Base-by-base conservation (phyloP, 371 early-diverging fungal species). In the Circinella minor region DNA sequence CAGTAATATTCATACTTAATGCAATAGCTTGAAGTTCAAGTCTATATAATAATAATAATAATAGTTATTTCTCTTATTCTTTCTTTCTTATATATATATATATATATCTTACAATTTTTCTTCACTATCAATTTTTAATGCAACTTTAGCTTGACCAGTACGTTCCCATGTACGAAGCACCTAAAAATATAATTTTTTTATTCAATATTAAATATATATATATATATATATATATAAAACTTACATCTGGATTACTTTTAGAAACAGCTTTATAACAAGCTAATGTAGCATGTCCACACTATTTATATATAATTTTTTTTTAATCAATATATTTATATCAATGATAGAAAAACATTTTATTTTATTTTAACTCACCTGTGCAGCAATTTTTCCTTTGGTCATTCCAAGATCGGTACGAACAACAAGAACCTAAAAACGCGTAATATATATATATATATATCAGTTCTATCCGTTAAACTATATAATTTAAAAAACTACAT, bases 361-460 rank as follows among this genome's bases (percentile, higher is more conserved):
- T n/a, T n/a, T n/a, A n/a, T n/a, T n/a, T n/a, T n/a, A n/a, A n/a
- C 27, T 72, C 78, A 84, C 86, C 81, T 96, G 98, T 13, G 99
- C 98, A 1, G 98, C 98, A 18, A 94, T 90, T 73, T 98, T 98
- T 46, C 99, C 99, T 78, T 96, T 97, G 39, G 89, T 89, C 99
- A 98, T 98, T 37, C 90, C 93, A 54, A 98, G 85, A 79, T 98
- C 99, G 0, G 90, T 93, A 20, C 98, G 87, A 9, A 98, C 83
- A 11, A 96, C 80, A 17, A 96, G 85, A 5, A 93, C 93, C 90
- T 86, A 65, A n/a, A 14, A 36, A 46, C 14, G 27, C n/a, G n/a
- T n/a, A n/a, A 15, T 49, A 49, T n/a, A 49, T 49, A 49, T 49
- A 49, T 49, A 49, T n/a, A 51, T 17, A 51, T 18, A 54, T n/a